These are phyloP conservation scores for Nannizziopsis arthrosporioides DNA, from an alignment of 2,329 filamentous ascomycete genomes.

Conservation along the genomic window DNA sequence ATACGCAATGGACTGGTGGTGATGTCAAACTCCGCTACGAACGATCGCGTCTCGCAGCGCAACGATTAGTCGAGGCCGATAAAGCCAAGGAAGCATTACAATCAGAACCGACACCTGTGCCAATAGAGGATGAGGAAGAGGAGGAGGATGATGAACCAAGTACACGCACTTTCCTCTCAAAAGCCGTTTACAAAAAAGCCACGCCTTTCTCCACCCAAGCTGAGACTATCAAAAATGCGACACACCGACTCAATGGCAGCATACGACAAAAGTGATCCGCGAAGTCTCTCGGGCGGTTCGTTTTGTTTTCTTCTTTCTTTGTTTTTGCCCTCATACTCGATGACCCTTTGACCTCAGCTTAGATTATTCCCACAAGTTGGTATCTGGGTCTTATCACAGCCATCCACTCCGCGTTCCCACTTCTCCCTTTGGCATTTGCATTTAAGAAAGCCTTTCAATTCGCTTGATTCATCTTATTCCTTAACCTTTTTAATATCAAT, in stretches of 20 bases:
- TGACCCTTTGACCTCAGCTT: too few relatives aligned
- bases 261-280: constrained; percentile 26
- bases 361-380: too few relatives aligned
- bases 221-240: constrained; percentile 27
- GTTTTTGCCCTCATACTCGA: too few relatives aligned
- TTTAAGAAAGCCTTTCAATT: too few relatives aligned
- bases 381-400: too few relatives aligned
- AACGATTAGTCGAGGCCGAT: constrained; percentile 40
- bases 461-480: too few relatives aligned
- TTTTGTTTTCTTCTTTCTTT: not conserved
- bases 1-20: constrained; percentile 70
- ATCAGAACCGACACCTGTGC: constrained; percentile 13
- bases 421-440: too few relatives aligned
- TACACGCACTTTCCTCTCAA: constrained; percentile 10
- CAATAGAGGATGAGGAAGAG: too few relatives aligned
- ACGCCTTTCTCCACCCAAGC: constrained; percentile 21
- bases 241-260: constrained; percentile 31
- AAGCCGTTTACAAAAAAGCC: constrained; percentile 29
- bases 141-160: constrained; percentile 16
- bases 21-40: constrained; percentile 50
- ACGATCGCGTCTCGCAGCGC: constrained; percentile 43
- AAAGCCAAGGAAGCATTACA: constrained; percentile 18
- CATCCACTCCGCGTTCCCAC: too few relatives aligned
- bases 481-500: too few relatives aligned
- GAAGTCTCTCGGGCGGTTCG: not conserved